These are phyloP conservation scores for Ogataea nitratoaversa DNA, from an alignment of 805 yeast genomes.

Conservation along the genomic window DNA sequence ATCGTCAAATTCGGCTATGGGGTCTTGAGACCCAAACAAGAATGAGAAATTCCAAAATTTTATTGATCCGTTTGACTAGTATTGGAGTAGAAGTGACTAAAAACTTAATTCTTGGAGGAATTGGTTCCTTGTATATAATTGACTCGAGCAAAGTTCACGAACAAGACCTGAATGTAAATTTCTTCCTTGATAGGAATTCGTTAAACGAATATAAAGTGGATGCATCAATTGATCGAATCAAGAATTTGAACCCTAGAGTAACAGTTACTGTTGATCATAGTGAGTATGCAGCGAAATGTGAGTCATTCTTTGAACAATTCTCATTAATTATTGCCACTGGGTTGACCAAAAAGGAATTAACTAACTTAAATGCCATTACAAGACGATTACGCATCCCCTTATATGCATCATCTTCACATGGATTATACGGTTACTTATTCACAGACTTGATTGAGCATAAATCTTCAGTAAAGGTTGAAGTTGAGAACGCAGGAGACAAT, in stretches of 20 bases:
- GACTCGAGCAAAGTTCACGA: slow-evolving; percentile 54
- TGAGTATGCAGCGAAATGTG: slow-evolving; percentile 23
- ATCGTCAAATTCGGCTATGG: slow-evolving; percentile 93
- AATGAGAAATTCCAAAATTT: slow-evolving; percentile 66
- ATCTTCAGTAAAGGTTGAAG: slow-evolving; percentile 43
- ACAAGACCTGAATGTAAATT: slow-evolving; percentile 69
- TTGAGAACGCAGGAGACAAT: slow-evolving; percentile 41
- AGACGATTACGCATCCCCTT: slow-evolving; percentile 59
- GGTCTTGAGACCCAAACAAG: slow-evolving; percentile 87
- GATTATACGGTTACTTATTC: slow-evolving; percentile 78
- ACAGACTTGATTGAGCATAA: slow-evolving; percentile 70
- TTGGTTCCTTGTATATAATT: slow-evolving; percentile 69
- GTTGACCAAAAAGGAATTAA: slow-evolving; percentile 37
- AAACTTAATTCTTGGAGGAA: slow-evolving; percentile 83
- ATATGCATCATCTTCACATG: slow-evolving; percentile 66
- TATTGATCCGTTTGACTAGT: slow-evolving; percentile 70
- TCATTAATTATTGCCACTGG: slow-evolving; percentile 79
- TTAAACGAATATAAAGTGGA: slow-evolving; percentile 55
- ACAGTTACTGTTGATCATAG: slow-evolving; percentile 42
- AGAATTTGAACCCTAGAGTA: slow-evolving; percentile 79
- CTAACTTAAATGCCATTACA: slow-evolving; percentile 49
- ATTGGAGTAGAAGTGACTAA: slow-evolving; percentile 80
- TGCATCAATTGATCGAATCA: slow-evolving; percentile 51
- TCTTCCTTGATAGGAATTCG: slow-evolving; percentile 55
- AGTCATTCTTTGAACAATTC: slow-evolving; percentile 46